Conservation (phyloP, 352 stramenopile species). For the Globisporangium cystogenes region DNA sequence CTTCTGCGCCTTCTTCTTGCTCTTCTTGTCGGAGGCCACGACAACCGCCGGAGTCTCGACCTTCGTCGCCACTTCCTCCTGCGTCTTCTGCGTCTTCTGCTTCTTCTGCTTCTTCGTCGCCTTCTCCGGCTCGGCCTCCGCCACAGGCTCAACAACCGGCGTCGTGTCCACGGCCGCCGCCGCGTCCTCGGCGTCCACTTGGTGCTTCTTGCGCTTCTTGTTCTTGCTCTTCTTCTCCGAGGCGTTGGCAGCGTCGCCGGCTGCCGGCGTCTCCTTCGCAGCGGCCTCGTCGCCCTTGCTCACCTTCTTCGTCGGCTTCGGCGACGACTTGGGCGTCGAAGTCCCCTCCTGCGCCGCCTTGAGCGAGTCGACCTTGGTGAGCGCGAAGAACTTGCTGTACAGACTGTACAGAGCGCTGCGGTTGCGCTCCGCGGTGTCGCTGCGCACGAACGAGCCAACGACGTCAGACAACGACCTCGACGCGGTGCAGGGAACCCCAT, state of each 20-base stretch:
- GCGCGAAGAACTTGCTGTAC: conserved; percentile 64
- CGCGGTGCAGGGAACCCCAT: no score
- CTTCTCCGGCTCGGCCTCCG: conserved; percentile 7
- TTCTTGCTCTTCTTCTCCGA: conserved; percentile 25
- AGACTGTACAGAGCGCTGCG: conserved; percentile 70
- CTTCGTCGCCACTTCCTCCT: not conserved
- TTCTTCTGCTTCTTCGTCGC: conserved; percentile 24
- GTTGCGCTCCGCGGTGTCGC: conserved; percentile 74
- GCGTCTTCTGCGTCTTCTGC: conserved; percentile 18
- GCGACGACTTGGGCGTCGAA: conserved; percentile 12
- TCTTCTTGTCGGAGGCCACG: conserved; percentile 7
- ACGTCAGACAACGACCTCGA: not conserved
- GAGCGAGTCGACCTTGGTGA: conserved; percentile 75
- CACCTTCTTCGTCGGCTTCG: conserved; percentile 22
- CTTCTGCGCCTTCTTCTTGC: conserved; percentile 22
- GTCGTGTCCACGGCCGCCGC: not conserved
- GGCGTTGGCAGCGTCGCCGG: conserved; percentile 1
- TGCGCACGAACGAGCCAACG: conserved; percentile 6
- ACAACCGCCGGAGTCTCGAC: not conserved
- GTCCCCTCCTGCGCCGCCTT: conserved; percentile 43
- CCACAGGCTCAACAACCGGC: not conserved
- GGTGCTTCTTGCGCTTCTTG: conserved; percentile 35
- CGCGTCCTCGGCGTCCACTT: conserved; percentile 20
- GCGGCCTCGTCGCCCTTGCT: not conserved
- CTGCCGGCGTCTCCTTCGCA: not conserved